A percentile compares a stretch with the other conserved stretches of the same genome.
Conservation (phyloP, 768 basidiomycete genomes). For the Neoboletus brunneissimus region DNA sequence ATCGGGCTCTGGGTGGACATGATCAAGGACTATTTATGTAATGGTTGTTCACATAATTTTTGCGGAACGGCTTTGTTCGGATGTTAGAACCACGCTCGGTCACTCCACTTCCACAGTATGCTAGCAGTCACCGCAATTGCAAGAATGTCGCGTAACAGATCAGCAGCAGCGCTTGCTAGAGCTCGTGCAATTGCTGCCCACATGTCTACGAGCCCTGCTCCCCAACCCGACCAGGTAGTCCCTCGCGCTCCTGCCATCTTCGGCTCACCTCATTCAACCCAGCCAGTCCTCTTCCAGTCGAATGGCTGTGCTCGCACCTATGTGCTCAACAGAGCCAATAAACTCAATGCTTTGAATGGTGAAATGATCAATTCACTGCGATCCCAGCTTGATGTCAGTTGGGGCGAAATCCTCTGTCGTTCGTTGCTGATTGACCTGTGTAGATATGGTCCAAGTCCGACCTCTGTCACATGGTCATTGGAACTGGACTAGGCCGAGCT, state of each 20-base stretch:
- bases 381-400: slow-evolving; percentile 70
- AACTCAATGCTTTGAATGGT: slow-evolving; percentile 79
- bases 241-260: neutral
- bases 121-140: slow-evolving; percentile 23
- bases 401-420: neutral
- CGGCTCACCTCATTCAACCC: slow-evolving; percentile 20
- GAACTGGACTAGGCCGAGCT: slow-evolving; percentile 65
- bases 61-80: slow-evolving; percentile 1
- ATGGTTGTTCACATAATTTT: slow-evolving; percentile 11
- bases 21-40: slow-evolving; percentile 13
- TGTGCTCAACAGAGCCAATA: slow-evolving; percentile 73
- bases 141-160: slow-evolving; percentile 30
- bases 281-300: slow-evolving; percentile 68
- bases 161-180: slow-evolving; percentile 28
- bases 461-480: slow-evolving; percentile 69
- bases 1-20: slow-evolving; percentile 20
- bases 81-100: neutral
- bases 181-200: slow-evolving; percentile 34
- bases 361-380: slow-evolving; percentile 72
- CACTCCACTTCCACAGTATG: slow-evolving; percentile 20
- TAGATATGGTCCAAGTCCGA: slow-evolving; percentile 77
- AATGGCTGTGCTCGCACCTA: slow-evolving; percentile 62
- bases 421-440: slow-evolving; percentile 7
- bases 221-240: slow-evolving; percentile 27
- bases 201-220: slow-evolving; percentile 29